Evolutionary conservation across 2,329 filamentous ascomycete genomes (phyloP).

Genomic region (Sclerotinia sclerotiorum): DNA sequence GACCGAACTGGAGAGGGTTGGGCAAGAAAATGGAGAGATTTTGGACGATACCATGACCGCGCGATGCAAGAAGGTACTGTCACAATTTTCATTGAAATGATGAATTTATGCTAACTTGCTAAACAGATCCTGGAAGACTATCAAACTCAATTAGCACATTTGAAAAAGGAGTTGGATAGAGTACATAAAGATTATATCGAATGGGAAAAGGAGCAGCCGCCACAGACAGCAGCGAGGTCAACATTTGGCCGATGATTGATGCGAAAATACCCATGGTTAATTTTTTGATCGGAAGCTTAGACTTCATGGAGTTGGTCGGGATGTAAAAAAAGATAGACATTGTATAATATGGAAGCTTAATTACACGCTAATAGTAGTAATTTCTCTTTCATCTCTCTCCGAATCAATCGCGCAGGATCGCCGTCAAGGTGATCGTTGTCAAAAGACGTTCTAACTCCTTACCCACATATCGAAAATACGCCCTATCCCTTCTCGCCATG

Average conservation of each 20-base stretch:
- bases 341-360: slow-evolving; percentile 22
- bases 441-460: background rate
- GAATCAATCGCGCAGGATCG: background rate
- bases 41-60: slow-evolving; percentile 69
- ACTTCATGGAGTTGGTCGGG: slow-evolving; percentile 22
- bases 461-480: background rate
- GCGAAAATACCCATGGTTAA: slow-evolving; percentile 24
- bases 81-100: slow-evolving; percentile 24
- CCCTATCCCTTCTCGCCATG: background rate
- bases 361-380: slow-evolving; percentile 7
- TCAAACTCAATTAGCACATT: slow-evolving; percentile 73
- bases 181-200: slow-evolving; percentile 54
- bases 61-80: slow-evolving; percentile 69
- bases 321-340: slow-evolving; percentile 23
- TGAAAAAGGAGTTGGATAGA: slow-evolving; percentile 63
- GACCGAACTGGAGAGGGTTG: slow-evolving; percentile 70
- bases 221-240: slow-evolving; percentile 15
- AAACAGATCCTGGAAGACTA: slow-evolving; percentile 74
- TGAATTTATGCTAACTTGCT: slow-evolving; percentile 28
- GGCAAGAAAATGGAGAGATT: slow-evolving; percentile 54
- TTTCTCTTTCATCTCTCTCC: slow-evolving; percentile 7
- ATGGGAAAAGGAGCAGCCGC: slow-evolving; percentile 48
- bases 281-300: slow-evolving; percentile 20
- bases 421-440: background rate
- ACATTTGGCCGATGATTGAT: slow-evolving; percentile 22